Conservation (phyloP, 345 rosid genomes). For the Linum trigynum region DNA sequence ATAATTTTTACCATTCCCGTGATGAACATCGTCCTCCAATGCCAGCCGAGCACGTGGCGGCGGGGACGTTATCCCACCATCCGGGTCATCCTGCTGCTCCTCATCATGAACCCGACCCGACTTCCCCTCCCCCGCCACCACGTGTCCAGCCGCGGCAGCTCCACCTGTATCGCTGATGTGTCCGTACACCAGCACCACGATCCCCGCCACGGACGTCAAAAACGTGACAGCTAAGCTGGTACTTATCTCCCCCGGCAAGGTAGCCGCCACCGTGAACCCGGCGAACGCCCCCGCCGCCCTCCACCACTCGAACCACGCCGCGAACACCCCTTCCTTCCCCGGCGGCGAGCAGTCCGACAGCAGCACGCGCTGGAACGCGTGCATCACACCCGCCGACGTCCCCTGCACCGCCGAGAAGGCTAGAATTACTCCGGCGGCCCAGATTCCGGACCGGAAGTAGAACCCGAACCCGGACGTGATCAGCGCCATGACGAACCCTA, state of each 20-base stretch:
- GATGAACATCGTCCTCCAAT: neutral
- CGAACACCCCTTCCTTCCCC: slow-evolving; percentile 48
- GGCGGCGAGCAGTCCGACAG: slow-evolving; percentile 39
- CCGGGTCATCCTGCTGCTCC: neutral
- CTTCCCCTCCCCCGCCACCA: slow-evolving; percentile 12
- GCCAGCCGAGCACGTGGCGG: neutral
- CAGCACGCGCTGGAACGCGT: slow-evolving; percentile 42
- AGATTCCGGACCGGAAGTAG: slow-evolving; percentile 6
- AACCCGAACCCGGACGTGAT: slow-evolving; percentile 33
- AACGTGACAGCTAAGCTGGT: slow-evolving; percentile 35
- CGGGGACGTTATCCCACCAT: neutral
- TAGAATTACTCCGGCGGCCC: slow-evolving; percentile 25
- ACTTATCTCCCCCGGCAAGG: slow-evolving; percentile 25
- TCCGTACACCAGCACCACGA: slow-evolving; percentile 35
- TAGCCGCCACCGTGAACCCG: slow-evolving; percentile 44
- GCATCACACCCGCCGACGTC: slow-evolving; percentile 19
- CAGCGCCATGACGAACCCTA: slow-evolving; percentile 4
- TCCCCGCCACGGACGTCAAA: slow-evolving; percentile 19
- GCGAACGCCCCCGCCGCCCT: slow-evolving; percentile 36
- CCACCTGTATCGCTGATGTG: slow-evolving; percentile 45
- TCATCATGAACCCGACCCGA: neutral
- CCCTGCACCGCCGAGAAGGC: no score
- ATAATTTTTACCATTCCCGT: no score
- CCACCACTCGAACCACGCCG: slow-evolving; percentile 41
- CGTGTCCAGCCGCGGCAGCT: slow-evolving; percentile 37